These are phyloP conservation scores for Monilinia fructigena DNA, from an alignment of 2,329 filamentous ascomycete genomes.

Conservation along the genomic window DNA sequence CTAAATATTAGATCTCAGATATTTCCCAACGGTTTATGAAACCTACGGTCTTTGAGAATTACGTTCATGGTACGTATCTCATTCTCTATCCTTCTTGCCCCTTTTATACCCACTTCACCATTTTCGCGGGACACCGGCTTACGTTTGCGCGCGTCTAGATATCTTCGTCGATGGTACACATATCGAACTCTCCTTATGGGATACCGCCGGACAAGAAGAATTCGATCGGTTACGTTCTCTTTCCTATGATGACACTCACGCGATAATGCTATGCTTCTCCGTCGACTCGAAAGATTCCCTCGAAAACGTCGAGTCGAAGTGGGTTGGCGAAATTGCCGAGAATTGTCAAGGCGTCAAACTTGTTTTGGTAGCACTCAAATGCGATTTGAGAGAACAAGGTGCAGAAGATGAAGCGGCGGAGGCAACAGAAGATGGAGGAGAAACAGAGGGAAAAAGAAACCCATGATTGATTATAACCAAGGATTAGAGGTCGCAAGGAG, in stretches of 20 bases:
- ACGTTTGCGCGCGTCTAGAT: slow-evolving; percentile 54
- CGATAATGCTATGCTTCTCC: slow-evolving; percentile 98
- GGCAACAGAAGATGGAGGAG: slow-evolving; percentile 43
- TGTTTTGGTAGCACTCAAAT: slow-evolving; percentile 93
- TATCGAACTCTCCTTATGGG: slow-evolving; percentile 96
- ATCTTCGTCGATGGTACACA: slow-evolving; percentile 98
- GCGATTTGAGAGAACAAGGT: slow-evolving; percentile 80
- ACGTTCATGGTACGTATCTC: slow-evolving; percentile 80
- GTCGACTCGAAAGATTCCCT: slow-evolving; percentile 95
- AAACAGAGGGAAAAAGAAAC: slow-evolving; percentile 59
- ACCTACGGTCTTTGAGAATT: slow-evolving; percentile 98
- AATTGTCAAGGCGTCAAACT: slow-evolving; percentile 95
- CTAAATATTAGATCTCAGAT: slow-evolving; percentile 51
- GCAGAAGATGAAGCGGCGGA: slow-evolving; percentile 58
- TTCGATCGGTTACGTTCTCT: slow-evolving; percentile 94
- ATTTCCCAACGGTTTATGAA: slow-evolving; percentile 98
- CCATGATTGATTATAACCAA: slow-evolving; percentile 85
- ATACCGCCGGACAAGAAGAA: slow-evolving; percentile 97
- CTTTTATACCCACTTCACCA: background rate
- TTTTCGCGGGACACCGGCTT: slow-evolving; percentile 10
- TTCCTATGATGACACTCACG: slow-evolving; percentile 94
- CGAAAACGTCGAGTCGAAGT: slow-evolving; percentile 98
- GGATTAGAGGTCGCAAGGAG: slow-evolving; percentile 87
- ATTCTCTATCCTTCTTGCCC: background rate
- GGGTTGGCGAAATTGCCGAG: slow-evolving; percentile 96